phyloP scores from a whole-genome alignment of 176 grass and related monocot species.

The Pontederia paniculata region DNA sequence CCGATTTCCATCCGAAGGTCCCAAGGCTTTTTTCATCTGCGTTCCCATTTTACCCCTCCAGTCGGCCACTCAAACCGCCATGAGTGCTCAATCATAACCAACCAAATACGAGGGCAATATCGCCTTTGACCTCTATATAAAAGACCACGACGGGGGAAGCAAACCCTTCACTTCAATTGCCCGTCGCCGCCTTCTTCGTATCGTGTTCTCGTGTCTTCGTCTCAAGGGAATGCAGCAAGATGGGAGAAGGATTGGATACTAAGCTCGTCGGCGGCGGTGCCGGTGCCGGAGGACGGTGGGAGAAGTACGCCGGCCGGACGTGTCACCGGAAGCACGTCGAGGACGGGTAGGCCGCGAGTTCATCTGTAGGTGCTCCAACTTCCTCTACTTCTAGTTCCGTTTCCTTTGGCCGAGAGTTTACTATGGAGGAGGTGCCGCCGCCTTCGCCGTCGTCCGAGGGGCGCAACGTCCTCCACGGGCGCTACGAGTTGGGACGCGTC shows the following conservation, averaged over 20 bases:
- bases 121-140: no score
- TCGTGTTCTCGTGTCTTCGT: neutral
- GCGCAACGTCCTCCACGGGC: constrained; percentile 1
- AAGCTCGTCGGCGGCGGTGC: constrained; percentile 3
- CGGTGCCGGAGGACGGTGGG: neutral
- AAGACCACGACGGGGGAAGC: neutral
- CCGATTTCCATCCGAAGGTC: neutral
- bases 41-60: neutral
- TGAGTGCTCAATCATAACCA: neutral
- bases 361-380: neutral
- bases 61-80: neutral
- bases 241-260: neutral
- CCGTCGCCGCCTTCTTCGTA: neutral
- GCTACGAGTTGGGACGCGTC: constrained; percentile 11
- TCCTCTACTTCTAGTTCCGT: neutral
- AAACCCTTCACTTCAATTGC: neutral
- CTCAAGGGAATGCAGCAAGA: constrained; percentile 8
- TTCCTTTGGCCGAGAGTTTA: neutral
- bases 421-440: constrained; percentile 13
- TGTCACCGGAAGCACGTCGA: constrained; percentile 21
- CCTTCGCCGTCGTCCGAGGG: constrained; percentile 7
- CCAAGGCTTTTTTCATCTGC: no score
- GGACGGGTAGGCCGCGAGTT: neutral
- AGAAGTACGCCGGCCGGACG: constrained; percentile 7
- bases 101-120: no score